Conservation (phyloP, 2,329 filamentous ascomycete species). For the Alternaria incomplexa region DNA sequence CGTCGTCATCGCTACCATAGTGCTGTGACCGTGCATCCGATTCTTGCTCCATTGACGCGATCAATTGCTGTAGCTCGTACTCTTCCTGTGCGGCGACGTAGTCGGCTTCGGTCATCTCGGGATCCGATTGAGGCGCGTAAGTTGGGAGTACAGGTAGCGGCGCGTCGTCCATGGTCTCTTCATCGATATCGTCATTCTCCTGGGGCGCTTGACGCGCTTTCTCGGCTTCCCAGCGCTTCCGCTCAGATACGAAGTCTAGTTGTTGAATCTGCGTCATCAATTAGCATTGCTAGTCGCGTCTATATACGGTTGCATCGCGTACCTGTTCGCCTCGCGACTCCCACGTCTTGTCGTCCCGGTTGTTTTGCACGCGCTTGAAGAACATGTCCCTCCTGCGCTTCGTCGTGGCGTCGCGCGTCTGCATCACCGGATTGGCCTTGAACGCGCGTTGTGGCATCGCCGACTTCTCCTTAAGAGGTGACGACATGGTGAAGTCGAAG, state of each 20-base stretch:
- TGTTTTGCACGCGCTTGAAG: conserved; percentile 62
- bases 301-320: conserved; percentile 1
- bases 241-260: conserved; percentile 53
- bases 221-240: conserved; percentile 54
- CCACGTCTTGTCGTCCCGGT: conserved; percentile 55
- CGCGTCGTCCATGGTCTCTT: conserved; percentile 27
- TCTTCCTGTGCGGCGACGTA: conserved; percentile 51
- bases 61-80: conserved; percentile 53
- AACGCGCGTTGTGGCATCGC: conserved; percentile 46
- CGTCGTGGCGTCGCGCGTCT: conserved; percentile 65
- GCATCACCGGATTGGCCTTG: conserved; percentile 68
- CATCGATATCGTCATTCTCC: conserved; percentile 30
- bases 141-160: conserved; percentile 5
- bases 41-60: conserved; percentile 51
- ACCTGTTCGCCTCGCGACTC: conserved; percentile 56
- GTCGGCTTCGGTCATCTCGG: conserved; percentile 47
- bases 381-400: conserved; percentile 72
- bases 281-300: conserved; percentile 2
- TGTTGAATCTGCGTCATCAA: conserved; percentile 51
- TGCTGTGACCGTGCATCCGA: conserved; percentile 33
- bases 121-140: conserved; percentile 13
- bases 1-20: conserved; percentile 63
- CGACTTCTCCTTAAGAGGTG: conserved; percentile 25
- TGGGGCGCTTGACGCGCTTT: conserved; percentile 50
- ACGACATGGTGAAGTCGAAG: conserved; percentile 39